A percentile compares a stretch with the other conserved stretches of the same genome.
phyloP scores from a whole-genome alignment of 257 asterid species.

The Catharanthus roseus region DNA sequence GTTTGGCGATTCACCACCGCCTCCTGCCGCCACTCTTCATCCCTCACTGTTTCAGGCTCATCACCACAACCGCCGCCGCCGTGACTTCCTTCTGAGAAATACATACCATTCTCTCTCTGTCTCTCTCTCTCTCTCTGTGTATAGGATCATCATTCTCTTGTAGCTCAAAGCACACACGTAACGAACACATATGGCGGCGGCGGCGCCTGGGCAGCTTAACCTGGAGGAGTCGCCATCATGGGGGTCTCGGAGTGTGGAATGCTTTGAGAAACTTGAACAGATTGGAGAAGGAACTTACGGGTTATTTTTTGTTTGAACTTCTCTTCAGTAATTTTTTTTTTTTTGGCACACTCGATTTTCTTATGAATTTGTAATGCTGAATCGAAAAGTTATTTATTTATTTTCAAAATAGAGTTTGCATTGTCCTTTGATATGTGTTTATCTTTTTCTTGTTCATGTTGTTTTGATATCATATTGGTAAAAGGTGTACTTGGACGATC shows the following conservation, averaged over 20 bases:
- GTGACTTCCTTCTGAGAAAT: background rate
- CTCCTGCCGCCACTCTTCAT: background rate
- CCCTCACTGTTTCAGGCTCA: background rate
- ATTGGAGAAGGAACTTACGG: conserved; percentile 99
- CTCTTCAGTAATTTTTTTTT: background rate
- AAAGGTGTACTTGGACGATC: background rate
- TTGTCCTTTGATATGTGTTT: background rate
- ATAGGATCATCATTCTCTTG: background rate
- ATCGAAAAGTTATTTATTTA: background rate
- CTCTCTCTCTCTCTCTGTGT: background rate
- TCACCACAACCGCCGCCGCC: background rate
- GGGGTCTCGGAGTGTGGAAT: conserved; percentile 95
- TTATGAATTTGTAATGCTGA: no score
- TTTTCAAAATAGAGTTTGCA: background rate
- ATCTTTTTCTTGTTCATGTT: background rate
- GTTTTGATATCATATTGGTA: conserved; percentile 3
- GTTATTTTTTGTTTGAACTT: conserved; percentile 16
- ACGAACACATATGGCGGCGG: conserved; percentile 37
- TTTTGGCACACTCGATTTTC: no score
- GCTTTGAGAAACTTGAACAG: conserved; percentile 91
- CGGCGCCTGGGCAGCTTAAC: conserved; percentile 52
- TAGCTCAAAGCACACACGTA: no score
- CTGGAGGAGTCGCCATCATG: conserved; percentile 79
- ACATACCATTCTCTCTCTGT: background rate
- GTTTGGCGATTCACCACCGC: background rate